Conservation (phyloP, 2,329 filamentous ascomycete species). For the Hymenoscyphus infarciens region DNA sequence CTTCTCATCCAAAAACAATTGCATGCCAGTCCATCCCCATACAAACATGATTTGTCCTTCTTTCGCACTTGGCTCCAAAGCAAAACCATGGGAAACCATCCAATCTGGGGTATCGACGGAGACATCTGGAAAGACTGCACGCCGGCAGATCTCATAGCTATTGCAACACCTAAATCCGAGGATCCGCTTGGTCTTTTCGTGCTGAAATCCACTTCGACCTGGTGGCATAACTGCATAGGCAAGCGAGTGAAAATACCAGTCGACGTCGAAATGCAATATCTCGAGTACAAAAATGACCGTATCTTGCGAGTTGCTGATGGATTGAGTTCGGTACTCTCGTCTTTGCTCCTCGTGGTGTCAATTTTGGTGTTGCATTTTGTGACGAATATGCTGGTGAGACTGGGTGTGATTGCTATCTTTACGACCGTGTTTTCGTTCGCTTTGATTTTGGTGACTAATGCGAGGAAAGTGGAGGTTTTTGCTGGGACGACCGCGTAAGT, state of each 20-base stretch:
- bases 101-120: neutral
- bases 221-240: conserved; percentile 1
- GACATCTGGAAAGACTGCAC: neutral
- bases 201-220: neutral
- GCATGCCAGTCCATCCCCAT: neutral
- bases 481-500: neutral
- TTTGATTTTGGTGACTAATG: neutral
- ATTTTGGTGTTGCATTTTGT: neutral
- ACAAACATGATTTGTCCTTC: neutral
- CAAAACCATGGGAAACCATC: neutral
- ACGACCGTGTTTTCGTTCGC: neutral
- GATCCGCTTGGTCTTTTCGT: neutral
- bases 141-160: neutral
- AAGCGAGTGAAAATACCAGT: neutral
- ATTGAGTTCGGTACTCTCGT: neutral
- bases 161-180: neutral
- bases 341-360: neutral
- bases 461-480: neutral
- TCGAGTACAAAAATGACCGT: neutral
- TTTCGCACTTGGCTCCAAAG: neutral
- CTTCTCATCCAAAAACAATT: neutral
- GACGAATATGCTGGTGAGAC: neutral
- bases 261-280: neutral
- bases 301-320: neutral
- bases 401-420: neutral